Conservation (phyloP, 2,329 filamentous ascomycete species). For the Allantophomopsis lycopodina region DNA sequence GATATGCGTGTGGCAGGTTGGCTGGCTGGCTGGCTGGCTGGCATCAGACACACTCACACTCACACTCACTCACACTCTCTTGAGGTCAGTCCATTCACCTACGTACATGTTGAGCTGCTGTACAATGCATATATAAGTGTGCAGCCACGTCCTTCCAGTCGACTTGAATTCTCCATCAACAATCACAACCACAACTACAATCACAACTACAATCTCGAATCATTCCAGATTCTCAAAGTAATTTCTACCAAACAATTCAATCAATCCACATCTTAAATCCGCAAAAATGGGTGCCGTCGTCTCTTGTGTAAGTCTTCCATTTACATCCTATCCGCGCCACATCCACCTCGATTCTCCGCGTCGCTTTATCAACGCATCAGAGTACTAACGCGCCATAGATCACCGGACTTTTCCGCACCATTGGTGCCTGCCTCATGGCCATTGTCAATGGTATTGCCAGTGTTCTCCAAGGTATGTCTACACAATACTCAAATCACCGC, state of each 20-base stretch:
- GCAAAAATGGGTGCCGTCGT: slow-evolving; percentile 21
- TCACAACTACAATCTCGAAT: too few relatives aligned
- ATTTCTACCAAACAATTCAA: slow-evolving; percentile 5
- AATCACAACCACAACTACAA: too few relatives aligned
- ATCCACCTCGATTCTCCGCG: background rate
- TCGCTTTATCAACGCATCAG: background rate
- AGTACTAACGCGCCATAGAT: slow-evolving; percentile 13
- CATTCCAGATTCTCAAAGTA: too few relatives aligned
- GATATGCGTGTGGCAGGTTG: too few relatives aligned
- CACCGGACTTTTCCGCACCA: slow-evolving; percentile 16
- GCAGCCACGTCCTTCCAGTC: too few relatives aligned
- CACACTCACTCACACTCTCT: too few relatives aligned
- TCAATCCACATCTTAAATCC: slow-evolving; percentile 7
- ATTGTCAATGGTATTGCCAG: slow-evolving; percentile 37
- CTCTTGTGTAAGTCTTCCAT: slow-evolving; percentile 17
- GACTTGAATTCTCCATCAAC: too few relatives aligned
- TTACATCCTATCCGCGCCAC: background rate
- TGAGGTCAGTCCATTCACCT: too few relatives aligned
- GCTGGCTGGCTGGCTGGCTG: too few relatives aligned
- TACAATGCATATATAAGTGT: too few relatives aligned
- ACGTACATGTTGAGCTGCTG: too few relatives aligned
- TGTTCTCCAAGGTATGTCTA: slow-evolving; percentile 12
- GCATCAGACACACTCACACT: too few relatives aligned
- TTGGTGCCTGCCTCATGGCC: slow-evolving; percentile 24
- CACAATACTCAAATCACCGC: background rate